These are phyloP conservation scores for Fusarium sp. DNA, from an alignment of 2,329 filamentous ascomycete species.

Conservation along the genomic window DNA sequence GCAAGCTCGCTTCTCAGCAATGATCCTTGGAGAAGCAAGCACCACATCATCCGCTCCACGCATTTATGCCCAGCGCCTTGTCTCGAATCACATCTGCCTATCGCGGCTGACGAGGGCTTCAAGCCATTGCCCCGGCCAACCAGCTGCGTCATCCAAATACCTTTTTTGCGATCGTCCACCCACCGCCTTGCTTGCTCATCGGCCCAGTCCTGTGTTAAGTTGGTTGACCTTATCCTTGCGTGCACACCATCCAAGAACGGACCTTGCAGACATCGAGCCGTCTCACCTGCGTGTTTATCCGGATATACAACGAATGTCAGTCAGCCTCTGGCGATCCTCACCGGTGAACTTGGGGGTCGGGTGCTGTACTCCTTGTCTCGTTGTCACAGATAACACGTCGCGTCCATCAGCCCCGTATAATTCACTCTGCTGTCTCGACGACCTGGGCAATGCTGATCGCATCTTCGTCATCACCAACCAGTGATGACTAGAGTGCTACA, in stretches of 20 bases:
- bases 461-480: constrained; percentile 14
- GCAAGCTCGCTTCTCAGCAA: constrained; percentile 2
- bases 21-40: constrained; percentile 16
- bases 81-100: constrained; percentile 27
- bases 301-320: neutral
- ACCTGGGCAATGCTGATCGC: constrained; percentile 14
- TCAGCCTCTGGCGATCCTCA: neutral
- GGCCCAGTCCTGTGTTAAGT: neutral
- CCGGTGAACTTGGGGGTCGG: neutral
- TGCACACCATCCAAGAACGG: neutral
- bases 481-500: neutral
- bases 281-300: neutral
- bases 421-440: neutral
- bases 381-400: constrained; percentile 1
- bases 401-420: constrained; percentile 3
- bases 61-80: constrained; percentile 9
- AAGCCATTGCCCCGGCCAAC: neutral
- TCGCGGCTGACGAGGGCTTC: constrained; percentile 23
- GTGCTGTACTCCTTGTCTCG: neutral
- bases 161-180: constrained; percentile 16
- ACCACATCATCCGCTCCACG: constrained; percentile 19
- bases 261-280: neutral
- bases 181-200: neutral
- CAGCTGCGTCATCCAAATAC: constrained; percentile 18
- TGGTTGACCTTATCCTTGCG: neutral